Conservation (phyloP, 768 basidiomycete species). For the Tulasnella sp. region DNA sequence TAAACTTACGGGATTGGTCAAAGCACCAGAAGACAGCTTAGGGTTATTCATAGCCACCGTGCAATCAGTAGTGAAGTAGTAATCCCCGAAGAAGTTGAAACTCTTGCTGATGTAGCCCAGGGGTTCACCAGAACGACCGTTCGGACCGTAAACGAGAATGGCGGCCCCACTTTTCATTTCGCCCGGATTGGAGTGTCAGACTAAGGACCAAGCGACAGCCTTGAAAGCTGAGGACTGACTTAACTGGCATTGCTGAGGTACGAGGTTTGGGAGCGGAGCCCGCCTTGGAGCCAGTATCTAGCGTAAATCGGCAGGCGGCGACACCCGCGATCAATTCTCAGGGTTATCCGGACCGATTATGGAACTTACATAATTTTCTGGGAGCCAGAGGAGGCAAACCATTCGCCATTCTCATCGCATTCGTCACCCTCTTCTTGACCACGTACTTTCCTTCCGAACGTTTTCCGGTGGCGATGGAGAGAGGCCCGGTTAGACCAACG, state of each 20-base stretch:
- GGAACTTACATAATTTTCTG: neutral
- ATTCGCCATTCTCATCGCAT: neutral
- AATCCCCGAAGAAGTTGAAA: neutral
- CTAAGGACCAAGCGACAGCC: neutral
- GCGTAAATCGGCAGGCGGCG: too few relatives aligned
- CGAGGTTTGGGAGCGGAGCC: neutral
- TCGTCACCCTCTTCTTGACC: neutral
- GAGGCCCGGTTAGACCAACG: neutral
- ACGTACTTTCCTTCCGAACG: neutral
- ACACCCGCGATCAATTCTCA: too few relatives aligned
- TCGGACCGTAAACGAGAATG: neutral
- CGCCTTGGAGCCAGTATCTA: neutral
- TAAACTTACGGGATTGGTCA: neutral
- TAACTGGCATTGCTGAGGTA: neutral
- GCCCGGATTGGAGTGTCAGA: neutral
- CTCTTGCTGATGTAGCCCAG: neutral
- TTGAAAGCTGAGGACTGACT: neutral
- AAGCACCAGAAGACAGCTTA: neutral
- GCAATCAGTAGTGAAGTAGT: neutral
- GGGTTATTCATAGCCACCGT: neutral
- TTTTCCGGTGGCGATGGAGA: neutral
- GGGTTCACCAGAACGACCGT: neutral
- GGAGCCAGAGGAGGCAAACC: neutral
- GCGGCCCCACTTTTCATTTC: neutral
- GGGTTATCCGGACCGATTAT: too few relatives aligned